Percentiles rank a stretch among this genome's conserved stretches.
Evolutionary conservation across 192 early-diverging fungal species (phyloP).

Genomic region (Backusella luteola): DNA sequence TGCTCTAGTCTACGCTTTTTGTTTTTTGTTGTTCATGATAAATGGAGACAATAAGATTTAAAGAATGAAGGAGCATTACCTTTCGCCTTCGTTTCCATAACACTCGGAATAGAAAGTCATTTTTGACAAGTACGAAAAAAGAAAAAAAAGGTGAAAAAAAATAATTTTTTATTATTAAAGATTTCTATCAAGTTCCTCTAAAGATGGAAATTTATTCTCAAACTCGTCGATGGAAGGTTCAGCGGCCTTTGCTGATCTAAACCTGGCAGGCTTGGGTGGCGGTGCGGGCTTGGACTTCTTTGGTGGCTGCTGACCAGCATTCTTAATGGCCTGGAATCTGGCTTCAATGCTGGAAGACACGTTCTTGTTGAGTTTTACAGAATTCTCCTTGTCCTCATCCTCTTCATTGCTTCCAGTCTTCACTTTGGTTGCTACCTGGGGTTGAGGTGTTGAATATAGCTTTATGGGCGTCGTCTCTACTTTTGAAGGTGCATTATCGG

Average conservation of each 20-base stretch:
- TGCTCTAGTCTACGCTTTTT: conserved; percentile 10
- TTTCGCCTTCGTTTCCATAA: conserved; percentile 25
- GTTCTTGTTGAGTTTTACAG: neutral
- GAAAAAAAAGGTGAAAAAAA: neutral
- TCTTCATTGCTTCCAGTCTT: neutral
- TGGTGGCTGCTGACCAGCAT: neutral
- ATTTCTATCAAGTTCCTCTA: conserved; percentile 21
- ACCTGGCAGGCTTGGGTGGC: conserved; percentile 35
- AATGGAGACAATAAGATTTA: neutral
- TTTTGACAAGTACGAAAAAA: neutral
- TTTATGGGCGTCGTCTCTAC: neutral
- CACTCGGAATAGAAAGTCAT: conserved; percentile 8
- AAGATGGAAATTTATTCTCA: conserved; percentile 32
- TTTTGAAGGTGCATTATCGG: neutral
- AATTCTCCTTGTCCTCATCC: neutral
- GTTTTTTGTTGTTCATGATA: neutral
- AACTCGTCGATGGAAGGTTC: conserved; percentile 19
- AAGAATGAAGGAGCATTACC: neutral
- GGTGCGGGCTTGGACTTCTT: conserved; percentile 1
- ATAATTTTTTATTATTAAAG: neutral
- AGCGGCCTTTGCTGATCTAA: conserved; percentile 16
- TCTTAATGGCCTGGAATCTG: conserved; percentile 17
- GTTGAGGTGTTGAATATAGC: neutral
- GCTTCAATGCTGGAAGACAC: conserved; percentile 23
- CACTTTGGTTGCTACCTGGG: neutral